Base-by-base conservation (phyloP, 768 basidiomycete species). In the Amanita thiersii region DNA sequence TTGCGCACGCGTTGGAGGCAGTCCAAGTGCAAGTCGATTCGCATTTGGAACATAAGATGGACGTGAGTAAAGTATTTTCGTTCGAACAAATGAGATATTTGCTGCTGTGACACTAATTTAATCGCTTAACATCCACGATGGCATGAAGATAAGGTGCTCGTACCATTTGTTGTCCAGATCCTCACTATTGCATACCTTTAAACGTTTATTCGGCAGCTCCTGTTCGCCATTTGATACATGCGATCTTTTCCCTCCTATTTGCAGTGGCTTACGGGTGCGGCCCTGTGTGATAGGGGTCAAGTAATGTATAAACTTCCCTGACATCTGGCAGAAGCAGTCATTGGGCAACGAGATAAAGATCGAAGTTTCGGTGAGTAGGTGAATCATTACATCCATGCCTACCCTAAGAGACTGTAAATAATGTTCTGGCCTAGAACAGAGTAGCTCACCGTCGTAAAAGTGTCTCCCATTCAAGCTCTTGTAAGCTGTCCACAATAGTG, bases 291-390 rank as follows among this genome's bases (percentile, higher is more conserved):
- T 39, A n/a, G 55, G 51, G 20, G 33, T 33, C 18, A 57, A 42
- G 58, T 50, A 61, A 48, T 78, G 63, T 17, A 94, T 56, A 0
- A 86, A 81, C 25, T 68, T 66, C 3, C 93, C 93, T 0, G 81
- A 76, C 44, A 96, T 56, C 58, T 98, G 93, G 47, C 85, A 85
- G 26, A 82, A 72, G 53, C 89, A 93, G 14, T 76, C 79, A 52
- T 96, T 94, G 0, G 85, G 84, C 15, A 96, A 60, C 2, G 83
- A 65, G 11, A 84, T 53, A 56, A 91, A 97, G 12, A 93, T 47
- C 7, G 78, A 83, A 0, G 81, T 80, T 42, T 81, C 72, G 2
- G 79, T 69, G 12, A 98, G 72, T 7, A 98, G 65, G 55, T 91
- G 81, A 23, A 85, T 56, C 72, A 94, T 81, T 1, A 75, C 72